Conservation (phyloP, 2,329 filamentous ascomycete species). For the Calonectria fujianensis region DNA sequence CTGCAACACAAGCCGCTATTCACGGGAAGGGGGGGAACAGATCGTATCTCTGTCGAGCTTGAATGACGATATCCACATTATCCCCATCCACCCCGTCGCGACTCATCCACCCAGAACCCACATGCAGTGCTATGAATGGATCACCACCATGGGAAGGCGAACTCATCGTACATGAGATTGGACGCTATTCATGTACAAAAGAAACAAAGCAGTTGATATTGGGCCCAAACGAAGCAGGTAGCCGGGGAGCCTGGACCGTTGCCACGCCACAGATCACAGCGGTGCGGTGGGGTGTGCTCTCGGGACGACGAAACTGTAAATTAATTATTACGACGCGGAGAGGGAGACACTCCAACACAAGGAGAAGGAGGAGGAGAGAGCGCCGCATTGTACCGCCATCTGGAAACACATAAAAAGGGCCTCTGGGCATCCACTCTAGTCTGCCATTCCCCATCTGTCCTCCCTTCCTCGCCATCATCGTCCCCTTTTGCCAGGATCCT, state of each 20-base stretch:
- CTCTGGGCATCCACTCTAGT: conserved; percentile 7
- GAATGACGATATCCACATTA: conserved; percentile 37
- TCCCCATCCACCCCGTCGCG: conserved; percentile 23
- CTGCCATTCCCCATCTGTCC: neutral
- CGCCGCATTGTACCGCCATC: neutral
- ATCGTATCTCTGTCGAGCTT: conserved; percentile 33
- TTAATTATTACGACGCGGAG: conserved; percentile 52
- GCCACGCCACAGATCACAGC: conserved; percentile 53
- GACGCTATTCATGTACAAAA: conserved; percentile 35
- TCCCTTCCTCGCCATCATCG: conserved; percentile 11
- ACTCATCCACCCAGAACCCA: conserved; percentile 30
- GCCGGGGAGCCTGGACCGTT: conserved; percentile 50
- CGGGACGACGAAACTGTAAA: conserved; percentile 50
- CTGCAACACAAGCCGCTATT: conserved; percentile 6
- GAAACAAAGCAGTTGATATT: conserved; percentile 21
- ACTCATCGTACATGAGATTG: conserved; percentile 16
- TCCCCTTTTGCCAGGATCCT: conserved; percentile 16
- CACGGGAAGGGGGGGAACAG: conserved; percentile 11
- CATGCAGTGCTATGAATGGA: conserved; percentile 28
- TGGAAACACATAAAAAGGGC: conserved; percentile 36
- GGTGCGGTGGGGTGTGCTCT: conserved; percentile 51
- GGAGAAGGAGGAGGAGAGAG: conserved; percentile 4
- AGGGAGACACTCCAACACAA: conserved; percentile 23
- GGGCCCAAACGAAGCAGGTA: conserved; percentile 17
- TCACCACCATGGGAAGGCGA: conserved; percentile 21